Conservation (phyloP, 441 rosid genomes). For the Bruguiera hainesii region DNA sequence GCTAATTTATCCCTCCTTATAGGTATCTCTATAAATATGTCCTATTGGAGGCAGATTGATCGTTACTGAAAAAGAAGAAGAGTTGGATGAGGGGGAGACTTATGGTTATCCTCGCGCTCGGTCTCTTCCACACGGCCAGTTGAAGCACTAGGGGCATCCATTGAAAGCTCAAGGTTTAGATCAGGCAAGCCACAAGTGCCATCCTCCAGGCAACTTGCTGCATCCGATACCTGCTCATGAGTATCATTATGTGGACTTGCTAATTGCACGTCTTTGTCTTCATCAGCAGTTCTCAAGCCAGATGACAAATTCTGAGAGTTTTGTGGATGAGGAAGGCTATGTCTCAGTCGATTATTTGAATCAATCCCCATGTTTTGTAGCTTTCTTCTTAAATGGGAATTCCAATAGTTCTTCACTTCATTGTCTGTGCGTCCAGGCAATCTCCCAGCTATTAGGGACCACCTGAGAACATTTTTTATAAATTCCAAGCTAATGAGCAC, state of each 20-base stretch:
- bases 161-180: constrained; percentile 48
- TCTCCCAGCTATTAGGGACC: constrained; percentile 87
- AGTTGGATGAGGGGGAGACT: constrained; percentile 22
- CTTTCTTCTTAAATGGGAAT: constrained; percentile 63
- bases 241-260: constrained; percentile 1
- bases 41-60: not conserved
- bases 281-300: constrained; percentile 9
- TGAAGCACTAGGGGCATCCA: constrained; percentile 21
- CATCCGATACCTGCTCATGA: constrained; percentile 33
- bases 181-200: constrained; percentile 37
- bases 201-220: constrained; percentile 32
- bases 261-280: not conserved
- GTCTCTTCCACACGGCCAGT: constrained; percentile 17
- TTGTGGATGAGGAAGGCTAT: constrained; percentile 24
- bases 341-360: constrained; percentile 65
- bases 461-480: constrained; percentile 34
- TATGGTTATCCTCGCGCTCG: constrained; percentile 1
- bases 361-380: constrained; percentile 64
- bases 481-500: too few species aligned
- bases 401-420: constrained; percentile 86
- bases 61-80: constrained; percentile 34
- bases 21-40: not conserved
- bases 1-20: not conserved
- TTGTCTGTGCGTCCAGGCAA: constrained; percentile 82
- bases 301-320: constrained; percentile 31